Evolutionary conservation across 805 yeast genomes (phyloP), one percentile per base, ranked within the genome.

Genomic region (Starmerella scarabaei): DNA sequence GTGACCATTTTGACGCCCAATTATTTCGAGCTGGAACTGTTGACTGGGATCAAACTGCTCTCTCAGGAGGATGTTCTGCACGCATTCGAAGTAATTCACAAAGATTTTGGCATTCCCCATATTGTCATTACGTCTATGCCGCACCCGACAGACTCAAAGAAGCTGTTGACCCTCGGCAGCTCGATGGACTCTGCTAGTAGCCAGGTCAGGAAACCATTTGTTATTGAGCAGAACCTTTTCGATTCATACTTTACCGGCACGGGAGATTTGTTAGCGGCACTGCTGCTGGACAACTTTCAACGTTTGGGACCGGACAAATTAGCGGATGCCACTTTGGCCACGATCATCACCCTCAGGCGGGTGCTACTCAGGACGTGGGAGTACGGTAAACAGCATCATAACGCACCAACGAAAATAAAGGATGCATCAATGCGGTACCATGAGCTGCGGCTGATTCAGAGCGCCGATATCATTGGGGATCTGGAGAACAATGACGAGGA

Each of bases 171-270:
- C 16, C 68, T 72, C 12, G 66, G 71, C 9, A 70, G 75, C 1
- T 53, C 68, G 4, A 6, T 14, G 11, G 26, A 32, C n/a, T 11
- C 26, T 5, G 21, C 11, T 6, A 8, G 20, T 8, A 26, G 35
- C 11, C 9, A 20, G 20, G n/a, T 21, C 27, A 17, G 28, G 41
- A 21, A 37, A 3, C 53, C 62, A 1, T 45, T 60, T 38, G 62
- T 56, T 35, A 75, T 71, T 51, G 66, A 67, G 48, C 67, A 80
- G 12, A 79, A 81, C 2, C 64, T 67, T 27, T 71, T 83, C 31
- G 73, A 77, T 40, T 77, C 88, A 4, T 84, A 88, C 57, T 88
- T 86, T 61, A 83, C 95, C 0, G 97, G 97, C 1, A 94, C 91
- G 0, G 97, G 97, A 5, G 97, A 86, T 53, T 60, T 86, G 31